phyloP scores from a whole-genome alignment of 176 grass and related monocot species.

The Musa schizocarpa region DNA sequence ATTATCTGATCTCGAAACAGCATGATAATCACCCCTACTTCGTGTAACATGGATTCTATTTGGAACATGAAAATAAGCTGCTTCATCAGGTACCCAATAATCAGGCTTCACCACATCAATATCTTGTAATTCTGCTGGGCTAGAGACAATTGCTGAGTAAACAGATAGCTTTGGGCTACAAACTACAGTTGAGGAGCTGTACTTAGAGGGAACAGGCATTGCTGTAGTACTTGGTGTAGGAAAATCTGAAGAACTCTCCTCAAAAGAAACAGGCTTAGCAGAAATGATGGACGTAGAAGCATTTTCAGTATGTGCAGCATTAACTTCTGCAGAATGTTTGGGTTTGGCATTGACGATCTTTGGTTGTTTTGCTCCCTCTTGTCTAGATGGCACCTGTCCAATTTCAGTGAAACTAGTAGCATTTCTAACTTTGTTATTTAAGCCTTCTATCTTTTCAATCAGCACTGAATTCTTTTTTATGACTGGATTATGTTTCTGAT shows the following conservation, averaged over 20 bases:
- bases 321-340: slow-evolving; percentile 21
- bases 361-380: slow-evolving; percentile 32
- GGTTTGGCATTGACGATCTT: slow-evolving; percentile 23
- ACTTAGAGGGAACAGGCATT: slow-evolving; percentile 10
- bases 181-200: slow-evolving; percentile 17
- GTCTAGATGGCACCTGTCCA: slow-evolving; percentile 31
- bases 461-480: slow-evolving; percentile 61
- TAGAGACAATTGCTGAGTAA: slow-evolving; percentile 23
- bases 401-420: slow-evolving; percentile 32
- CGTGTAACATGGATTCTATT: slow-evolving; percentile 28
- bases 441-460: slow-evolving; percentile 85
- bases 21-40: slow-evolving; percentile 24
- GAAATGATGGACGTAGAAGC: slow-evolving; percentile 9
- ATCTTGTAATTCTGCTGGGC: slow-evolving; percentile 22
- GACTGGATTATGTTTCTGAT: slow-evolving; percentile 35
- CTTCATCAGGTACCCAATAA: slow-evolving; percentile 14
- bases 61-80: slow-evolving; percentile 19
- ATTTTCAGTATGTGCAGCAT: slow-evolving; percentile 7
- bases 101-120: slow-evolving; percentile 26
- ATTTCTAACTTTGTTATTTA: slow-evolving; percentile 79
- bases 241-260: slow-evolving; percentile 15
- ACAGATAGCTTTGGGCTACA: slow-evolving; percentile 1
- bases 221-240: background rate
- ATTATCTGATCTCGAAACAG: slow-evolving; percentile 26
- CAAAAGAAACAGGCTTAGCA: background rate